phyloP scores from a whole-genome alignment of 805 yeast species.

The Saturnispora saitoi region DNA sequence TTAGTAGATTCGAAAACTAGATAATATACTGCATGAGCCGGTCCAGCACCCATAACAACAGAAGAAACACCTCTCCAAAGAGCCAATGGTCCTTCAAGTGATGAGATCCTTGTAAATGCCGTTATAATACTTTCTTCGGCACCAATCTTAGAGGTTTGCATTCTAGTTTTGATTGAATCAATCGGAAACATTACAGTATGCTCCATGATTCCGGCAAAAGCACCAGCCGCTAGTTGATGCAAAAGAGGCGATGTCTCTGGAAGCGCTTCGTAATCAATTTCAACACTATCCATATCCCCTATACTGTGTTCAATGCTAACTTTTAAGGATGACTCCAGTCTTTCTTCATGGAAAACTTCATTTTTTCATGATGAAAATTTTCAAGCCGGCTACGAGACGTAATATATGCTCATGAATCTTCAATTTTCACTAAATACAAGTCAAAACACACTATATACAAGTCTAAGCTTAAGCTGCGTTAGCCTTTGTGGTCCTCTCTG shows the following conservation, averaged over 20 bases:
- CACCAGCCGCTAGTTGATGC: conserved; percentile 87
- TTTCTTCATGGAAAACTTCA: not conserved
- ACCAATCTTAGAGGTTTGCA: conserved; percentile 51
- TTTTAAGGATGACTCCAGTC: not conserved
- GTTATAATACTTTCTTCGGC: conserved; percentile 42
- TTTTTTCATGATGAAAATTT: not conserved
- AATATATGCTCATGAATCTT: not conserved
- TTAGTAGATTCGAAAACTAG: conserved; percentile 85
- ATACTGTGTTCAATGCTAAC: not conserved
- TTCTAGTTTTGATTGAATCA: conserved; percentile 92
- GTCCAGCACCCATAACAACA: conserved; percentile 95
- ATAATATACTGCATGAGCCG: conserved; percentile 95
- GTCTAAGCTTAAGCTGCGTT: not conserved
- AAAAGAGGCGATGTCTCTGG: conserved; percentile 78
- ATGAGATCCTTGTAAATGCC: conserved; percentile 66
- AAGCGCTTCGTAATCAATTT: conserved; percentile 83
- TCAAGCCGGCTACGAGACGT: not conserved
- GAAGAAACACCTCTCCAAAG: conserved; percentile 93
- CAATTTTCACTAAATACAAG: not conserved
- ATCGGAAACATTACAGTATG: conserved; percentile 95
- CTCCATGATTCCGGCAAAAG: conserved; percentile 98
- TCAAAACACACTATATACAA: not conserved
- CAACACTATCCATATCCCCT: conserved; percentile 22
- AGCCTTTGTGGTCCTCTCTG: conserved; percentile 1
- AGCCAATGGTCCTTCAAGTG: conserved; percentile 80